Evolutionary conservation across 345 rosid species (phyloP).

Genomic region (Heritiera fomes): DNA sequence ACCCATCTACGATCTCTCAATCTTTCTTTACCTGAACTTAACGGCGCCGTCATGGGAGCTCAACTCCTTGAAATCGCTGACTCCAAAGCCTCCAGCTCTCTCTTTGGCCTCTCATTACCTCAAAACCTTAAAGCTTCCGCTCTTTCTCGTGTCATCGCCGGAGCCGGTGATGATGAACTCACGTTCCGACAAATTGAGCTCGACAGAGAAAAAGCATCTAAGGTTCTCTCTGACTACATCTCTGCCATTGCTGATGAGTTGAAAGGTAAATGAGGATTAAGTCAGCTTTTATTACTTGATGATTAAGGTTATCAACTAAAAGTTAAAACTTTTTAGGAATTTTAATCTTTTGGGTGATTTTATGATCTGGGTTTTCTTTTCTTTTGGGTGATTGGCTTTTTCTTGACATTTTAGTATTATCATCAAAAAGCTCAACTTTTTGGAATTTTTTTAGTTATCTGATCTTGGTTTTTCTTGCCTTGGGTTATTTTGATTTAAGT

Average conservation of each 20-base stretch:
- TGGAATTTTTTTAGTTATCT: neutral
- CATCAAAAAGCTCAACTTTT: neutral
- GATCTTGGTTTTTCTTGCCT: neutral
- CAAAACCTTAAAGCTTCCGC: slow-evolving; percentile 52
- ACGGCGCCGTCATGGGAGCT: slow-evolving; percentile 47
- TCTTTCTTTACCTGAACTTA: slow-evolving; percentile 40
- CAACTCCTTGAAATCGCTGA: slow-evolving; percentile 63
- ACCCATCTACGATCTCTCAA: slow-evolving; percentile 53
- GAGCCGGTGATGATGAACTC: slow-evolving; percentile 31
- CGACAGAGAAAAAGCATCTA: slow-evolving; percentile 37
- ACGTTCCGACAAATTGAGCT: slow-evolving; percentile 43
- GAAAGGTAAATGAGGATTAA: slow-evolving; percentile 43
- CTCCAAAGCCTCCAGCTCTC: slow-evolving; percentile 49
- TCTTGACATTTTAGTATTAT: neutral
- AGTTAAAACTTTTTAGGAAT: neutral
- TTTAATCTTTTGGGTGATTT: neutral
- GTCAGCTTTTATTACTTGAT: neutral
- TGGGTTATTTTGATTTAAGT: neutral
- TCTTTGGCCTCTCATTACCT: slow-evolving; percentile 65
- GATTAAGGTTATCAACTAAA: neutral
- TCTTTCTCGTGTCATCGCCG: slow-evolving; percentile 41
- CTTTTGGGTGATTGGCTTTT: slow-evolving; percentile 1
- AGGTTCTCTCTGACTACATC: slow-evolving; percentile 47
- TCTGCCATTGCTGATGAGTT: slow-evolving; percentile 64
- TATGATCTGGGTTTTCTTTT: slow-evolving; percentile 11